Evolutionary conservation across 208 protist genomes (phyloP).

Genomic region (Leishmania gerbilli): DNA sequence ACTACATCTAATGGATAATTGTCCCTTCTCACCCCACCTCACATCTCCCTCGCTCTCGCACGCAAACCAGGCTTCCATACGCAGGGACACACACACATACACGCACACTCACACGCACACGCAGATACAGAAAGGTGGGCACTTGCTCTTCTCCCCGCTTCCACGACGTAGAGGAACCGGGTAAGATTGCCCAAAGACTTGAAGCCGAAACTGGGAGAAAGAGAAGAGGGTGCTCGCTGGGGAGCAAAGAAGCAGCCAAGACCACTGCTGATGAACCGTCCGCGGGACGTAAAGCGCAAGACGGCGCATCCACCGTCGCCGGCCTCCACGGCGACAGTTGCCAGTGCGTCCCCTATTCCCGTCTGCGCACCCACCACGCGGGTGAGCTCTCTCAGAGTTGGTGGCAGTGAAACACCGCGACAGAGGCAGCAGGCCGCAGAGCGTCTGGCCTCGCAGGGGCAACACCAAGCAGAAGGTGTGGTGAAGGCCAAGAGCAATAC

Average conservation of each 20-base stretch:
- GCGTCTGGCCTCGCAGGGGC: slow-evolving; percentile 5
- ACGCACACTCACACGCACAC: not conserved
- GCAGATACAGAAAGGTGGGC: not conserved
- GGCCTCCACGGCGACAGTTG: not conserved
- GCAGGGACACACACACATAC: not conserved
- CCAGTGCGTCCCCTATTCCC: not conserved
- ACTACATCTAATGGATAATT: not conserved
- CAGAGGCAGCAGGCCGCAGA: slow-evolving; percentile 17
- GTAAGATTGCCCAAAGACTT: not conserved
- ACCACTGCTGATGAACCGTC: slow-evolving; percentile 7
- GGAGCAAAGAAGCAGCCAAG: not conserved
- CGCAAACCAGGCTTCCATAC: not conserved
- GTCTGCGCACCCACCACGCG: not conserved
- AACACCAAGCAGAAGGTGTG: not conserved
- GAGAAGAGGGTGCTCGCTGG: not conserved
- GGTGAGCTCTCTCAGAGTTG: not conserved
- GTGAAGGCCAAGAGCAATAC: not conserved
- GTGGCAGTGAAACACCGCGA: not conserved
- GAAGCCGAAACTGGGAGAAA: not conserved
- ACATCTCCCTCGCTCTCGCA: not conserved
- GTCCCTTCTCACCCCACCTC: not conserved
- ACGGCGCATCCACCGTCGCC: not conserved
- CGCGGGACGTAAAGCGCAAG: not conserved
- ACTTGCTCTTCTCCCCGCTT: not conserved
- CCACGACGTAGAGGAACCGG: not conserved